Base-by-base conservation (phyloP, 768 basidiomycete genomes). In the Infundibulicybe gibba region DNA sequence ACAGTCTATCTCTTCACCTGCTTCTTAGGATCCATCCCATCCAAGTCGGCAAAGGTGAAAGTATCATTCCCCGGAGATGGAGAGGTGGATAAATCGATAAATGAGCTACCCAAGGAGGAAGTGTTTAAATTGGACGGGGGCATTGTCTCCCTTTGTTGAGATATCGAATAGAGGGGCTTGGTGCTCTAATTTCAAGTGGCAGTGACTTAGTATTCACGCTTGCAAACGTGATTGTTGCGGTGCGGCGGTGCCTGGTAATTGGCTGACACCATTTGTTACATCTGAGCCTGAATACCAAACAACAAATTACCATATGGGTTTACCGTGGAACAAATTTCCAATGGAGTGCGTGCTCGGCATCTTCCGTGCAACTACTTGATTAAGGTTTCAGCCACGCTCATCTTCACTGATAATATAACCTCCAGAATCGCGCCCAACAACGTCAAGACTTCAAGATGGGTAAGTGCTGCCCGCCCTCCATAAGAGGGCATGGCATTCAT, bases 361-460 rank as follows among this genome's bases (percentile, higher is more conserved):
- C 20, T 44, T 19, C 60, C 60, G 54, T 45, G 32, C n/a, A 67
- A 64, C 71, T 75, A 54, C 51, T 61, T 49, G 56, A 60, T 61
- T 72, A 72, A 71, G 65, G 71, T 73, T 73, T 60, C 67, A 74
- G 73, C 71, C 73, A 73, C 73, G 48, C 14, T 17, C 45, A 37
- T n/a, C 38, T 42, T 51, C 45, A 49, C 49, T 52, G 39, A 45
- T 49, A 47, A 52, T 48, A 54, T 54, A 61, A 47, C 47, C 47
- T 49, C 59, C 52, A 54, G 56, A 60, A 64, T 60, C 61, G 69
- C 60, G 70, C 59, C 64, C 63, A 66, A 70, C 71, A 74, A 66
- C 71, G 66, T 73, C 72, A 76, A 76, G 70, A 74, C 71, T 65
- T 69, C 74, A 80, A 78, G 76, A 83, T 83, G 81, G 81, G 81